phyloP scores from a whole-genome alignment of 805 yeast species.

The Scheffersomyces coipomensis region DNA sequence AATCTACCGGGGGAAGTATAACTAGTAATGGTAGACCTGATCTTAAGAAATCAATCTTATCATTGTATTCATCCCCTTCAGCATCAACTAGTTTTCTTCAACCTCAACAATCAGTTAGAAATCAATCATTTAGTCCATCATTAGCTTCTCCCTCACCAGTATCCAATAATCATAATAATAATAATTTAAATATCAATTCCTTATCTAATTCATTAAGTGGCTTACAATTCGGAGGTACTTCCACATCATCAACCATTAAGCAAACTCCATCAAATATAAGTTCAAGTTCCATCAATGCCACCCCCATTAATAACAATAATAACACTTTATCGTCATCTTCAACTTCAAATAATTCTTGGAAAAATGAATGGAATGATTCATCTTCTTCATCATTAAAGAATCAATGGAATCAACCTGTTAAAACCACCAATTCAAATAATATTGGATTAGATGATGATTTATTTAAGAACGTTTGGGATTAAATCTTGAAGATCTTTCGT shows the following conservation, averaged over 20 bases:
- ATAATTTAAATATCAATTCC: constrained; percentile 7
- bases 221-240: constrained; percentile 12
- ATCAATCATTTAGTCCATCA: constrained; percentile 1
- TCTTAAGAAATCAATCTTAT: constrained; percentile 85
- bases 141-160: neutral
- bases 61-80: constrained; percentile 68
- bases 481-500: constrained; percentile 10
- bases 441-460: constrained; percentile 55
- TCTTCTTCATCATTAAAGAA: constrained; percentile 7
- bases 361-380: constrained; percentile 36
- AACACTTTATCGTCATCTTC: constrained; percentile 2
- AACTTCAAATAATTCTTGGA: constrained; percentile 14
- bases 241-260: neutral
- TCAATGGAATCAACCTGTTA: constrained; percentile 3
- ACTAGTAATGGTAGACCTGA: constrained; percentile 59
- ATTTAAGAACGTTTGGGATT: constrained; percentile 69
- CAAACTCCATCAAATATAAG: constrained; percentile 4
- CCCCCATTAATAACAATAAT: constrained; percentile 1
- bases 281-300: constrained; percentile 8
- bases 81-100: constrained; percentile 45
- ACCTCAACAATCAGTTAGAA: constrained; percentile 5
- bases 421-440: constrained; percentile 1
- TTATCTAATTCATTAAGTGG: constrained; percentile 24
- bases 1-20: constrained; percentile 34
- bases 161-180: neutral